Evolutionary conservation across 2,329 filamentous ascomycete genomes (phyloP), one percentile per base, ranked within the genome.

Genomic region (Paecilomyces sp.): DNA sequence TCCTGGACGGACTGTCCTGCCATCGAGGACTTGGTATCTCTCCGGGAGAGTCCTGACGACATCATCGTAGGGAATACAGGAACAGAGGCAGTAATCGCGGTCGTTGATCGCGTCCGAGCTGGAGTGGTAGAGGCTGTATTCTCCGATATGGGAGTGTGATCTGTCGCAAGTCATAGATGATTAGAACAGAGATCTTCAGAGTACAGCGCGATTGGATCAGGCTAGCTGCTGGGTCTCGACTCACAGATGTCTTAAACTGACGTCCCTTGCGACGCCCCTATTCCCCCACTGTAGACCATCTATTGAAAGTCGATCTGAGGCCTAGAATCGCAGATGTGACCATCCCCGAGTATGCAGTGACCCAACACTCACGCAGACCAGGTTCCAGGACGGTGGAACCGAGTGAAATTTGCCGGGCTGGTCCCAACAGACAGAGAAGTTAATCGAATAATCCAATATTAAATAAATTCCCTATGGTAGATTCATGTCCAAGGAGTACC

Each of bases 21-120:
- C 24, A 62, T 60, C 15, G 72, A 55, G 22, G 57, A 73, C 62
- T 74, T 74, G 8, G 72, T 74, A 58, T 74, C 72, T 58, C 72
- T 66, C 60, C 72, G 70, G 54, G 71, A 61, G 28, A 74, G 60
- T 31, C 67, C 70, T 13, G 72, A 71, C 6, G 71, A 67, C 24
- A 74, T 71, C 71, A 74, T 74, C 55, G 51, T 62, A 25, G 52
- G 30, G 18, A 9, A 9, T 47, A 9, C n/a, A 47, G 57, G 54
- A 24, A 47, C 6, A 28, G 31, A 47, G 31, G 22, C 24, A 24
- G 11, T 30, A n/a, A 53, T 53, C 8, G 55, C 30, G n/a, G n/a
- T 47, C 55, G 55, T 24, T 47, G 13, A 28, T 41, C 6, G 31
- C 31, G 18, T 4, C 5, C 13, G 18, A 18, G 41, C 41, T n/a